Evolutionary conservation across 1,139 yeast species (phyloP).

Genomic region (Sugiyamaella castrensis): DNA sequence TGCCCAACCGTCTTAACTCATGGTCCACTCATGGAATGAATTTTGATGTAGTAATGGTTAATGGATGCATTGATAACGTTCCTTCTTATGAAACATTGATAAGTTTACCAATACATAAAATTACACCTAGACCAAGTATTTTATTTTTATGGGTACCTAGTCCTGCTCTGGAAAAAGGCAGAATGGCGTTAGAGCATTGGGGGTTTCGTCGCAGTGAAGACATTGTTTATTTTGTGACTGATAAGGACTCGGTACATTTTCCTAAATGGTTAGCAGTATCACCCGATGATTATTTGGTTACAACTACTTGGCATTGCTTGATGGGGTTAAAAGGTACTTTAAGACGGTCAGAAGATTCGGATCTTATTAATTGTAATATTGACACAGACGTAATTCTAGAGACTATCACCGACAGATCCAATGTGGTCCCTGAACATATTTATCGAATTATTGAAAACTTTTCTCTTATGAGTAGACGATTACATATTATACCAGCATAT

Average conservation of each 20-base stretch:
- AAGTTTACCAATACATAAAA: constrained; percentile 63
- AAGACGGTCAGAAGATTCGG: constrained; percentile 76
- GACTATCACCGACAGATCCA: constrained; percentile 33
- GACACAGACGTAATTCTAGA: constrained; percentile 84
- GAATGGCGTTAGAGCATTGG: constrained; percentile 54
- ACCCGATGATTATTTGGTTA: constrained; percentile 24
- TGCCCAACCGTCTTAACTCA: constrained; percentile 48
- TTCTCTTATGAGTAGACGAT: constrained; percentile 71
- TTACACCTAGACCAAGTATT: constrained; percentile 83
- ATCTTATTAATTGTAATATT: constrained; percentile 85
- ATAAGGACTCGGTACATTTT: constrained; percentile 29
- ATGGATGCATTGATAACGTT: constrained; percentile 67
- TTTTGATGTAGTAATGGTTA: constrained; percentile 90
- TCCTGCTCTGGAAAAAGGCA: constrained; percentile 56
- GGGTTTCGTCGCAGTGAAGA: constrained; percentile 90
- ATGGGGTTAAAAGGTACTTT: constrained; percentile 97
- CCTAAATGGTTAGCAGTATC: constrained; percentile 25
- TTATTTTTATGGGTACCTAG: constrained; percentile 79
- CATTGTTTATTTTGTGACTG: constrained; percentile 55
- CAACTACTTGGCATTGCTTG: constrained; percentile 81
- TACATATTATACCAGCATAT: constrained; percentile 77
- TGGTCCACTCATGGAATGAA: constrained; percentile 63
- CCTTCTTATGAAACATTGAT: constrained; percentile 54
- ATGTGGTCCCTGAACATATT: constrained; percentile 71
- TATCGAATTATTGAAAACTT: constrained; percentile 89